Percentiles rank a stretch among this genome's conserved stretches.
Conservation (phyloP, 1,284 basidiomycete genomes). For the Ceratobasidium sp. region DNA sequence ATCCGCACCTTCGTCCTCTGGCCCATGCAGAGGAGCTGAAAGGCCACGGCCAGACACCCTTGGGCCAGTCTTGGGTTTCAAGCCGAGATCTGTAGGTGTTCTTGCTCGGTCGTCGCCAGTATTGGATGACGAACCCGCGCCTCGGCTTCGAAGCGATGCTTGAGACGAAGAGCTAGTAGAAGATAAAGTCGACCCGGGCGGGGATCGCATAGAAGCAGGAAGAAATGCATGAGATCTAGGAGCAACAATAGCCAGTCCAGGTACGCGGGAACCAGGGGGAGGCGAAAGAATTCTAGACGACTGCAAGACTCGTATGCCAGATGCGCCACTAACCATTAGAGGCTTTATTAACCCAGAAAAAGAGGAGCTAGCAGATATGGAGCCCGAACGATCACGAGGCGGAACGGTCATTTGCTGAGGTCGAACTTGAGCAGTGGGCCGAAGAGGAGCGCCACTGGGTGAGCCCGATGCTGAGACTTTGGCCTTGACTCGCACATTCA, state of each 20-base stretch:
- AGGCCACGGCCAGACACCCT: neutral
- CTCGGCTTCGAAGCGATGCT: neutral
- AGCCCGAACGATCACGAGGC: constrained; percentile 11
- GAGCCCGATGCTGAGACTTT: neutral
- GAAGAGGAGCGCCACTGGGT: neutral
- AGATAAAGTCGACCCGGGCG: constrained; percentile 20
- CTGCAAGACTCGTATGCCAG: constrained; percentile 6
- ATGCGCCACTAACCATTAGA: constrained; percentile 15
- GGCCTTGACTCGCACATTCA: constrained; percentile 16
- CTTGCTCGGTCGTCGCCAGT: neutral
- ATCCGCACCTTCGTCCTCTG: constrained; percentile 1
- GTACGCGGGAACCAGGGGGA: neutral
- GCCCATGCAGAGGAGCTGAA: neutral
- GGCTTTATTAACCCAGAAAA: constrained; percentile 13
- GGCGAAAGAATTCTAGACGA: constrained; percentile 30
- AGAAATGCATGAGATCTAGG: neutral
- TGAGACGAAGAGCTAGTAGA: constrained; percentile 17
- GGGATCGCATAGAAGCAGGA: constrained; percentile 10
- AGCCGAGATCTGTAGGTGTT: constrained; percentile 11
- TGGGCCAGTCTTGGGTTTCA: constrained; percentile 4
- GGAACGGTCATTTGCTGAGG: constrained; percentile 3
- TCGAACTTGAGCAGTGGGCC: neutral
- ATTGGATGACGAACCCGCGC: neutral
- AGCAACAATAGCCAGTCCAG: neutral
- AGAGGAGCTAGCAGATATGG: constrained; percentile 13